These are phyloP conservation scores for Thymus mandschuricus DNA, from an alignment of 257 asterid genomes.

Conservation along the genomic window DNA sequence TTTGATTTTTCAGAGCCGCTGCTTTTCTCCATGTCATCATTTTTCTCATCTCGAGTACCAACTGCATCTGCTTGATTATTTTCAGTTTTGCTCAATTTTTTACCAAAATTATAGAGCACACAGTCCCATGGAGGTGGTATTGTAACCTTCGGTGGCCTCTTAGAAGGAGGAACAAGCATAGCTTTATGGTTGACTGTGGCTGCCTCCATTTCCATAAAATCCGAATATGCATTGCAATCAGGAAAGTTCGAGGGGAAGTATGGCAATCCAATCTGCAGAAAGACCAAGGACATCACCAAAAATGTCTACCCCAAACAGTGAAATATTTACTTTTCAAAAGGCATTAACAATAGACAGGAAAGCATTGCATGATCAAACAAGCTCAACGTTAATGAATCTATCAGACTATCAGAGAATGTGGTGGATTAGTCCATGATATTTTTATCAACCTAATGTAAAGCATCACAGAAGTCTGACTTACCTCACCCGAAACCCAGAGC, in stretches of 20 bases:
- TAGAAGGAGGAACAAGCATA: conserved; percentile 52
- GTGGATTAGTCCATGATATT: too few species aligned
- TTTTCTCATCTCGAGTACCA: conserved; percentile 23
- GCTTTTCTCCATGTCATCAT: conserved; percentile 28
- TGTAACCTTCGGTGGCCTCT: conserved; percentile 55
- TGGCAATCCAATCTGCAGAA: conserved; percentile 75
- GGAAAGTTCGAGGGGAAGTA: conserved; percentile 82
- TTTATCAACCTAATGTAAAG: too few species aligned
- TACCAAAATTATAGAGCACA: conserved; percentile 40
- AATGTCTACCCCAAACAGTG: neutral
- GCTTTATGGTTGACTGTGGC: conserved; percentile 44
- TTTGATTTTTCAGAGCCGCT: conserved; percentile 26
- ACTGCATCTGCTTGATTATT: conserved; percentile 31
- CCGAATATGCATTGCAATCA: conserved; percentile 68
- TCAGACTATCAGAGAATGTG: neutral
- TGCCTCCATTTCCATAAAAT: conserved; percentile 57
- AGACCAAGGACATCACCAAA: conserved; percentile 6
- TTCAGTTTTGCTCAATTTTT: conserved; percentile 28
- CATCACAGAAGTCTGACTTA: too few species aligned
- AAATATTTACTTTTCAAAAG: neutral
- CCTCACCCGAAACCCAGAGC: conserved; percentile 84
- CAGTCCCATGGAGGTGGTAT: conserved; percentile 73
- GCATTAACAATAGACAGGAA: neutral
- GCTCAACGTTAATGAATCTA: too few species aligned
- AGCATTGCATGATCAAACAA: neutral